Evolutionary conservation across 2,329 filamentous ascomycete genomes (phyloP).

Genomic region (Parascedosporium putredinis): DNA sequence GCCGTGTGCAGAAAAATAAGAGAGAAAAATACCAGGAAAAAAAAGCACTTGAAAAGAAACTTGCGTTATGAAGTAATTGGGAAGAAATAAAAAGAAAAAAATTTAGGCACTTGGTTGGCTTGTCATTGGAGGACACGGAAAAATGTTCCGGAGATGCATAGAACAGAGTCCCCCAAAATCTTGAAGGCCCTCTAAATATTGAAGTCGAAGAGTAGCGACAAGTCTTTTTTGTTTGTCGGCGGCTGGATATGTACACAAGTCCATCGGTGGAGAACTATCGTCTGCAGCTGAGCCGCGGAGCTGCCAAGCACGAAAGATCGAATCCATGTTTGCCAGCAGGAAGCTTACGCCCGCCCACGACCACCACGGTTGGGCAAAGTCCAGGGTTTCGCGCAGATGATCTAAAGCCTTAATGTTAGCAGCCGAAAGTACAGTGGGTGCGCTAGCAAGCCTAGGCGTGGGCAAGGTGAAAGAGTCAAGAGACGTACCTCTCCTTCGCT

Average conservation of each 20-base stretch:
- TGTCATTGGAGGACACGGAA: slow-evolving; percentile 5
- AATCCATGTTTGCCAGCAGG: slow-evolving; percentile 10
- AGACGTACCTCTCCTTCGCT: slow-evolving; percentile 84
- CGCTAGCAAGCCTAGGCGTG: background rate
- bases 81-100: background rate
- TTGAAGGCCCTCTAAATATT: background rate
- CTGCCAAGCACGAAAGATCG: background rate
- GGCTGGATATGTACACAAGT: slow-evolving; percentile 5
- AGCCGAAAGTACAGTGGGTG: background rate
- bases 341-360: slow-evolving; percentile 12
- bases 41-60: slow-evolving; percentile 1
- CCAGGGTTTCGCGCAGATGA: slow-evolving; percentile 61
- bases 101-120: background rate
- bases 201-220: slow-evolving; percentile 6
- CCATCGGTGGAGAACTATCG: background rate
- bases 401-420: slow-evolving; percentile 26
- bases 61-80: no score
- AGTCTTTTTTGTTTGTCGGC: slow-evolving; percentile 1
- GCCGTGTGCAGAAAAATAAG: background rate
- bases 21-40: slow-evolving; percentile 5
- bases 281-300: slow-evolving; percentile 2
- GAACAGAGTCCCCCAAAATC: background rate
- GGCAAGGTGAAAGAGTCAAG: background rate
- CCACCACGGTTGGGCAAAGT: slow-evolving; percentile 49
- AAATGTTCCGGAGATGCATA: slow-evolving; percentile 3